Conservation (phyloP, 2,329 filamentous ascomycete genomes). For the Elsinoe batatas region DNA sequence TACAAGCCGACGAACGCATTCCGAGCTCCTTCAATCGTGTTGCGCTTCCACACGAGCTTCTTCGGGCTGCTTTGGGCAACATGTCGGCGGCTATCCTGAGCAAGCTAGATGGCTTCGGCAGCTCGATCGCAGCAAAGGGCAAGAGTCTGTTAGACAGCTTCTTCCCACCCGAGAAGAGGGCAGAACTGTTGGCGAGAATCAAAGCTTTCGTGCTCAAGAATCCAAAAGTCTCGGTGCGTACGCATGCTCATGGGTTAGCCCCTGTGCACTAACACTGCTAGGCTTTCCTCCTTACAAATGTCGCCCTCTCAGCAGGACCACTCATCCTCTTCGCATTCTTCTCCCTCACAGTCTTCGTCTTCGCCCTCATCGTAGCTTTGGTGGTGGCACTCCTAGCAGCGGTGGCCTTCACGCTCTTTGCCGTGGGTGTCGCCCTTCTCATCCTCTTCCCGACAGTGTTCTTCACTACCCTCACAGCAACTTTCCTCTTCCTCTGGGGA, state of each 20-base stretch:
- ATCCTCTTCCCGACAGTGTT: constrained; percentile 60
- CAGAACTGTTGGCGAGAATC: constrained; percentile 45
- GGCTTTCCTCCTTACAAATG: constrained; percentile 59
- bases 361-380: constrained; percentile 53
- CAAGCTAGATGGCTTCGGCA: constrained; percentile 22
- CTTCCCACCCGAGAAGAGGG: constrained; percentile 52
- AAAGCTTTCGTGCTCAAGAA: constrained; percentile 51
- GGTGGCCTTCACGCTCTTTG: constrained; percentile 55
- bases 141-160: constrained; percentile 38
- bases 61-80: neutral
- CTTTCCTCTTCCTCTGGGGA: constrained; percentile 59
- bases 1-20: neutral
- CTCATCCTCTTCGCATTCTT: constrained; percentile 60
- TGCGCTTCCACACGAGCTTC: no score
- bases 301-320: constrained; percentile 56
- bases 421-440: constrained; percentile 55
- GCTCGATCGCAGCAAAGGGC: constrained; percentile 22
- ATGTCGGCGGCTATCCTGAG: constrained; percentile 18
- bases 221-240: constrained; percentile 59
- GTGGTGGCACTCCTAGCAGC: constrained; percentile 42
- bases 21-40: neutral
- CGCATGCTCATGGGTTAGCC: neutral
- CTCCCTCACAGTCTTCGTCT: constrained; percentile 49
- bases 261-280: constrained; percentile 25
- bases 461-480: constrained; percentile 51